Base-by-base conservation (phyloP, 2,329 filamentous ascomycete species). In the Didymella arachidicola region DNA sequence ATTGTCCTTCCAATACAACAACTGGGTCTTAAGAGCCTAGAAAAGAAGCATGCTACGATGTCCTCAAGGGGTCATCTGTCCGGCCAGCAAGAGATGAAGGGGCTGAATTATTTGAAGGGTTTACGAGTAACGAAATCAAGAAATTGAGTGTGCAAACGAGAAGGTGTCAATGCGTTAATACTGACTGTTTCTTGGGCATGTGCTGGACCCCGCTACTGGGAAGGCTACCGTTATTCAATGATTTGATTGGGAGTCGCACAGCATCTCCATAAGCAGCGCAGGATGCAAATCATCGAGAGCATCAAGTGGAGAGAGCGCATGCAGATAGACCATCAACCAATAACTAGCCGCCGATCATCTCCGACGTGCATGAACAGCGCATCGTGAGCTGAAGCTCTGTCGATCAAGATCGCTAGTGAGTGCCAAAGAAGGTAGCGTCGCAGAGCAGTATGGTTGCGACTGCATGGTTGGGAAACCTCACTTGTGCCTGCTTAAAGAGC, bases 321-420 rank as follows among this genome's bases (percentile, higher is more conserved):
- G 45, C 38, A 49, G 11, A 49, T 7, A 30, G 32, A 25, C 8
- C 18, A 36, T 26, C 18, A 16, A 26, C 56, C 56, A 59, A 59
- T 59, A 26, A 45, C 10, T 22, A 14, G 25, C 25, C 36, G 45
- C 49, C 48, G 39, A 53, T 45, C 39, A 41, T 39, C 49, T 48
- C 56, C 56, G 56, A 29, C 56, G 26, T 49, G 49, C 49, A 58
- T 36, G 38, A 53, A 48, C 45, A 49, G 30, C 39, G 27, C 56
- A 53, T 59, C 22, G 50, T 43, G 49, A 43, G 55, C 49, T 58
- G 55, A 48, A 49, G 14, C 25, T 36, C 18, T 19, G 49, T 49
- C 39, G 55, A 58, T 53, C 49, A 49, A 34, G 26, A 36, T 27
- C 25, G 30, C 39, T 48, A 53, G 39, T 26, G n/a, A 32, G 19